phyloP scores from a whole-genome alignment of 2,329 filamentous ascomycete species.

The Nothophoma quercina region DNA sequence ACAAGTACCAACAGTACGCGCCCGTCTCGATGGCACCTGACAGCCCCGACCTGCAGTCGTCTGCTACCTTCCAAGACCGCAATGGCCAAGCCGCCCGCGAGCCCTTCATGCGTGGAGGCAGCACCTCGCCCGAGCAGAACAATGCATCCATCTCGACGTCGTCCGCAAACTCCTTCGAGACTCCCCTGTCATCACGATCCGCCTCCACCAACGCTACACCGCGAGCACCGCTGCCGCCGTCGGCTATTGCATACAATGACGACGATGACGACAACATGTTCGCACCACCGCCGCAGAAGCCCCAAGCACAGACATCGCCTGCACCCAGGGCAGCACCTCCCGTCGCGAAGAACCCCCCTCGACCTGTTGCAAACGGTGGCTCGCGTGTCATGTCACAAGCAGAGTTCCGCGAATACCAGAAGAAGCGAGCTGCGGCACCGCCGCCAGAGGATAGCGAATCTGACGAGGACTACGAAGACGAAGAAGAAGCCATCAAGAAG shows the following conservation, averaged over 20 bases:
- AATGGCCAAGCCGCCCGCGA: conserved; percentile 31
- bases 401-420: conserved; percentile 43
- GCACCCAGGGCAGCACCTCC: conserved; percentile 18
- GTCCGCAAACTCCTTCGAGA: conserved; percentile 42
- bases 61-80: conserved; percentile 36
- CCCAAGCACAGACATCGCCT: conserved; percentile 7
- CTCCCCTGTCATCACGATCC: conserved; percentile 43
- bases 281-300: conserved; percentile 25
- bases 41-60: conserved; percentile 39
- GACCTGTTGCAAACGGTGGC: conserved; percentile 17
- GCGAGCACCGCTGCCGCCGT: conserved; percentile 32
- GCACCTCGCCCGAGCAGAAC: conserved; percentile 34
- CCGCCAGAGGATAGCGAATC: conserved; percentile 37
- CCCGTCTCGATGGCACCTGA: conserved; percentile 40
- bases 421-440: conserved; percentile 36
- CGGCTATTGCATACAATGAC: conserved; percentile 26
- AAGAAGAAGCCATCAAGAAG: conserved; percentile 46
- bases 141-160: conserved; percentile 39
- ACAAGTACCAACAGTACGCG: conserved; percentile 45
- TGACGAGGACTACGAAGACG: conserved; percentile 49
- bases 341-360: conserved; percentile 21
- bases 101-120: conserved; percentile 35
- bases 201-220: conserved; percentile 42
- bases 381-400: conserved; percentile 45
- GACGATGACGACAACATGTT: conserved; percentile 46